Evolutionary conservation across 371 early-diverging fungal genomes (phyloP), one percentile per base, ranked within the genome.

Genomic region (Syncephalastrum contaminatum): DNA sequence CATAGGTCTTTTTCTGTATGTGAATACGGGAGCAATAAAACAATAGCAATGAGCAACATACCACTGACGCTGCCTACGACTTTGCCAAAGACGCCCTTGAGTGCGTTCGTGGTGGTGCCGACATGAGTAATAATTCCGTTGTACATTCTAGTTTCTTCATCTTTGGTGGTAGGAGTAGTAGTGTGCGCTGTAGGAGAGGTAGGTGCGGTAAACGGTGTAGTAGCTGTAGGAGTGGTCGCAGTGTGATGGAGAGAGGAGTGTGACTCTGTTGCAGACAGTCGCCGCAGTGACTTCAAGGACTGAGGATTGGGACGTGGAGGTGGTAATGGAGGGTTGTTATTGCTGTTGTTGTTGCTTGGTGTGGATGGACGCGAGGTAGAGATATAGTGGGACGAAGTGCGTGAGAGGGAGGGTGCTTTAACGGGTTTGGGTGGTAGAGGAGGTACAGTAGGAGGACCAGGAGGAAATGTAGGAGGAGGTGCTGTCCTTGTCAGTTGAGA

Each of bases 1-100:
- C 56, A 56, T 39, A 56, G 48, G n/a, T 56, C 56, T 56, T 18
- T 43, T 15, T 46, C 7, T 27, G 16, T 12, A 30, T 30, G 36
- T 30, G 36, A 30, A 30, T 30, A 30, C n/a, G 0, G 10, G 8
- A 30, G 10, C 36, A 30, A 30, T 30, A 30, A 12, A 30, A 12
- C 36, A 30, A 30, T 8, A 2, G 36, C 7, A 6, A 30, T 30
- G 5, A 30, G 5, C 0, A 30, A 75, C 75, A 68, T 71, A 82
- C 78, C 82, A 77, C 76, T 67, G 68, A 84, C 70, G 36, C 80
- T 72, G 10, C 74, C 85, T 24, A 85, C 85, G 46, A 88, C 75
- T 63, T 81, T 82, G 56, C 73, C 85, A 47, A 88, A 71, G 20
- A 85, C 88, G 18, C 83, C 88, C 59, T 84, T 85, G 46, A 87